Evolutionary conservation across 805 yeast species (phyloP).

Genomic region (Nakazawaea ishiwadae): DNA sequence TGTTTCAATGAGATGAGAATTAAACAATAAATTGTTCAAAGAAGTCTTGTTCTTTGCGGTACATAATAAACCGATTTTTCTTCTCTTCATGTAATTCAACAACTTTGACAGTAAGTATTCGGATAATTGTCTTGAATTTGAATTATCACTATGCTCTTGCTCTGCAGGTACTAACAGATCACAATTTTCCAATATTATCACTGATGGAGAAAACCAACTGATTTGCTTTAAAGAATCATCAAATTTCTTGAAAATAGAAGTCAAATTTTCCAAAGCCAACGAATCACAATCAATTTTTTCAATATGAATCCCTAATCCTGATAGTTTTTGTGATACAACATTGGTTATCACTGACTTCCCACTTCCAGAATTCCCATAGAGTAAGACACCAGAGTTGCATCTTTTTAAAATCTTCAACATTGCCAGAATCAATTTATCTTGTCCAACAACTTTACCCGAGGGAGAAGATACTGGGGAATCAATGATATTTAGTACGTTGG

Average conservation of each 20-base stretch:
- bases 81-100: conserved; percentile 33
- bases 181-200: conserved; percentile 72
- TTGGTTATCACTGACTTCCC: conserved; percentile 66
- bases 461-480: background rate
- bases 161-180: conserved; percentile 72
- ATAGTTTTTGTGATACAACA: conserved; percentile 34
- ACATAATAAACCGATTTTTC: conserved; percentile 54
- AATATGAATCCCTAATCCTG: conserved; percentile 39
- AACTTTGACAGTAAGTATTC: conserved; percentile 49
- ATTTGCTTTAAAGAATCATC: conserved; percentile 40
- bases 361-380: conserved; percentile 75
- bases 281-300: conserved; percentile 49
- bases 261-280: conserved; percentile 51
- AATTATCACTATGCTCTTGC: conserved; percentile 47
- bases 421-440: conserved; percentile 38
- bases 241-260: conserved; percentile 40
- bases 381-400: conserved; percentile 49
- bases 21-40: conserved; percentile 54
- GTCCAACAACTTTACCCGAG: conserved; percentile 47
- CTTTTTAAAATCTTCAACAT: conserved; percentile 35
- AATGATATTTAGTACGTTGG: conserved; percentile 35
- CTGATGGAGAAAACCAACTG: conserved; percentile 71
- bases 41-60: conserved; percentile 62
- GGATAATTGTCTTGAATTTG: conserved; percentile 58
- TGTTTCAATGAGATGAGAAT: conserved; percentile 68